phyloP scores from a whole-genome alignment of 768 basidiomycete species.

The Piloderma croceum region DNA sequence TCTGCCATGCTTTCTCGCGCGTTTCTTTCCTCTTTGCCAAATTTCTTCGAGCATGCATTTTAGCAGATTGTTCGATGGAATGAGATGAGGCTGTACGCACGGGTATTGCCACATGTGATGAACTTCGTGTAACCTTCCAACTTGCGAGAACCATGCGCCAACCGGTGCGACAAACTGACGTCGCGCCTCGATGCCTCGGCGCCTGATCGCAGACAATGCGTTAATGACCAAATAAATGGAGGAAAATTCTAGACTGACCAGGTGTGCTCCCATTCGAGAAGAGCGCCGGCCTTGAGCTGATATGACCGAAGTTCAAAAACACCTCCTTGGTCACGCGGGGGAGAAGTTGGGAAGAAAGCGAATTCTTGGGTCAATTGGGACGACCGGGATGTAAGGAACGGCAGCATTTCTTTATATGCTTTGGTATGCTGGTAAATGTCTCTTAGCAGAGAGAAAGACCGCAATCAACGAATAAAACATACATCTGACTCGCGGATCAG shows the following conservation, averaged over 20 bases:
- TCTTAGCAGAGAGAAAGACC: constrained; percentile 1
- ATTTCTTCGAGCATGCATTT: constrained; percentile 40
- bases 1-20: constrained; percentile 88
- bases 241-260: constrained; percentile 48
- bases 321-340: constrained; percentile 82
- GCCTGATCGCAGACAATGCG: constrained; percentile 46
- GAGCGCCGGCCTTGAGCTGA: constrained; percentile 78
- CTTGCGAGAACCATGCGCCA: constrained; percentile 90
- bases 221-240: neutral
- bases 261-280: constrained; percentile 92
- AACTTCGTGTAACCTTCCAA: constrained; percentile 80
- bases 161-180: constrained; percentile 79
- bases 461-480: constrained; percentile 16
- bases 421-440: constrained; percentile 47
- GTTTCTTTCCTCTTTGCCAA: constrained; percentile 77
- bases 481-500: constrained; percentile 66
- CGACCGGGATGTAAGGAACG: constrained; percentile 65
- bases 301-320: constrained; percentile 92
- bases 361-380: constrained; percentile 89
- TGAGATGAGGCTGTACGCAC: constrained; percentile 43
- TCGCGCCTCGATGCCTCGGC: constrained; percentile 90
- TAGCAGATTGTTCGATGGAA: constrained; percentile 7
- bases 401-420: constrained; percentile 70
- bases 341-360: constrained; percentile 88
- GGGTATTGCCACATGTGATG: constrained; percentile 98